Percentiles rank a stretch among this genome's conserved stretches.
phyloP scores from a whole-genome alignment of 2,329 filamentous ascomycete species.

The Aphanoascus verrucosus region DNA sequence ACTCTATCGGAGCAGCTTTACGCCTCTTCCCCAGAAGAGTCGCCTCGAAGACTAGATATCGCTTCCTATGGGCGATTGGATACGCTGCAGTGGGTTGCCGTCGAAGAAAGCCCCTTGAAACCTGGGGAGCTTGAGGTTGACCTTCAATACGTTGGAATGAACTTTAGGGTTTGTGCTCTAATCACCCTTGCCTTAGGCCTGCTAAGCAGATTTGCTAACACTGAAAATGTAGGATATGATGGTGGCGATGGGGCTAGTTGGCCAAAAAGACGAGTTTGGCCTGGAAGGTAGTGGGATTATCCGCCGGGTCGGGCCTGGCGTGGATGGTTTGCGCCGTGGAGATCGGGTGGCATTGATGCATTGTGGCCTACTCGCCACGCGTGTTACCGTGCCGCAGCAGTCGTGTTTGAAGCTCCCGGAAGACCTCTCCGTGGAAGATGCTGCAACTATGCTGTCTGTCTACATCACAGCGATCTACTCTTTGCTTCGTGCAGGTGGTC shows the following conservation, averaged over 20 bases:
- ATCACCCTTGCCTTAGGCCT: neutral
- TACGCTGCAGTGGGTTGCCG: neutral
- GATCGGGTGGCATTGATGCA: neutral
- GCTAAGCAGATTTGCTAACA: neutral
- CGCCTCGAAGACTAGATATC: neutral
- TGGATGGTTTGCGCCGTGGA: neutral
- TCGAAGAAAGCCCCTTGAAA: neutral
- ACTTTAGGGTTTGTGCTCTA: constrained; percentile 17
- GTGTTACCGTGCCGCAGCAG: constrained; percentile 14
- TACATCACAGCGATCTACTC: constrained; percentile 21
- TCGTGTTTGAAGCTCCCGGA: constrained; percentile 13
- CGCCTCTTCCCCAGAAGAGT: neutral
- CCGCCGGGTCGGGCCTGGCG: constrained; percentile 1
- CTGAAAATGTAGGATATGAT: constrained; percentile 16
- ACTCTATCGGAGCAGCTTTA: neutral
- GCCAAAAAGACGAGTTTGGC: constrained; percentile 6
- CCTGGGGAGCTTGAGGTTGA: constrained; percentile 24
- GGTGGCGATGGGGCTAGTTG: constrained; percentile 18
- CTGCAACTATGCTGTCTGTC: constrained; percentile 18
- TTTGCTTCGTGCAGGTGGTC: constrained; percentile 19
- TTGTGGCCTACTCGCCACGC: neutral
- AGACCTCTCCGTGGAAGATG: constrained; percentile 21
- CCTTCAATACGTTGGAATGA: constrained; percentile 24
- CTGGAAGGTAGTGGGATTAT: constrained; percentile 11
- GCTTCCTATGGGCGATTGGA: neutral